Percentiles rank a stretch among this genome's conserved stretches.
Conservation (phyloP, 2,329 filamentous ascomycete genomes). For the Aspergillus sp. region DNA sequence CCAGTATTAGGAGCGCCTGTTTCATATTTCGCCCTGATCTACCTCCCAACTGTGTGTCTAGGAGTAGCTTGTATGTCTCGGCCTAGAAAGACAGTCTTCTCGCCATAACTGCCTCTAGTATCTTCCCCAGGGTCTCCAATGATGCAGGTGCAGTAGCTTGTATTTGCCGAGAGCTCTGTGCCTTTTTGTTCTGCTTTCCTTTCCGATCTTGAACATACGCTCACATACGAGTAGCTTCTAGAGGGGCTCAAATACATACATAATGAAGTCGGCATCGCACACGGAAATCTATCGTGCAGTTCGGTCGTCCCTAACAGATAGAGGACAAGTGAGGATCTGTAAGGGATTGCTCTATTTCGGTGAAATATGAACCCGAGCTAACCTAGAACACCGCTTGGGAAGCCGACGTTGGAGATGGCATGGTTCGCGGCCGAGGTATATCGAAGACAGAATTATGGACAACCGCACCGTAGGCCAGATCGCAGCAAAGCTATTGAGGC, state of each 20-base stretch:
- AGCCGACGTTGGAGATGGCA: slow-evolving; percentile 1
- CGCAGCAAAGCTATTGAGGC: background rate
- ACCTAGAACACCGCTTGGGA: background rate
- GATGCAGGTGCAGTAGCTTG: background rate
- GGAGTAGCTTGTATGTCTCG: too few relatives aligned
- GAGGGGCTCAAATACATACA: slow-evolving; percentile 2
- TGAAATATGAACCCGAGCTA: background rate
- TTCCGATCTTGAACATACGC: too few relatives aligned
- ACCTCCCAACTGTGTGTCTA: too few relatives aligned
- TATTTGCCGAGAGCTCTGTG: background rate
- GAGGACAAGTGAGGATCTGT: background rate
- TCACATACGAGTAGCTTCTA: background rate
- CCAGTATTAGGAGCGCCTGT: too few relatives aligned
- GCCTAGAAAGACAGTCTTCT: too few relatives aligned
- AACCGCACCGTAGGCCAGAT: background rate
- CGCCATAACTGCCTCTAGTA: too few relatives aligned
- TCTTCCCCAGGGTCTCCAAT: too few relatives aligned
- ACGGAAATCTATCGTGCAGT: background rate
- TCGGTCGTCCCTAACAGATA: background rate
- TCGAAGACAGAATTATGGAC: background rate
- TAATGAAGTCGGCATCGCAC: background rate
- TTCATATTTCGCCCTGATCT: too few relatives aligned
- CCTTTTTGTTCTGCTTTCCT: background rate
- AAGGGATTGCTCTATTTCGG: background rate
- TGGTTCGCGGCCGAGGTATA: background rate